Conservation (phyloP, 1,139 yeast species). For the Saccharomyces hybrid region DNA sequence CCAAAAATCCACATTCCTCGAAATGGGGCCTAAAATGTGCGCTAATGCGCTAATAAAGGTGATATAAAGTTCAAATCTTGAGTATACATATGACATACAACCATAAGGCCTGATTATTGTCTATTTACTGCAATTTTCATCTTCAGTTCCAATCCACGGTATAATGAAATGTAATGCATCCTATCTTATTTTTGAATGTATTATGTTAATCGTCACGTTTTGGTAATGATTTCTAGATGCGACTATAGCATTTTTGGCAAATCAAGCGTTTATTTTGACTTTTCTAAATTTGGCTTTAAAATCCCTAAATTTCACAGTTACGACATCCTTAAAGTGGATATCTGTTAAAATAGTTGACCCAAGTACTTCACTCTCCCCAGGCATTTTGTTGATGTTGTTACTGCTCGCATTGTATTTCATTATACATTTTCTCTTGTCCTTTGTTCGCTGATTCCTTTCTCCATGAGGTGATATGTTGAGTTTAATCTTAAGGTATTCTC, state of each 20-base stretch:
- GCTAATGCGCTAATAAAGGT: background rate
- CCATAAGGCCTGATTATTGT: background rate
- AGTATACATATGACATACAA: background rate
- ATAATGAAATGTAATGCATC: background rate
- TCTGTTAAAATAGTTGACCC: background rate
- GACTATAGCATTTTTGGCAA: background rate
- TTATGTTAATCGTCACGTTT: background rate
- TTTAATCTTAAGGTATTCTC: background rate
- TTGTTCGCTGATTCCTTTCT: background rate
- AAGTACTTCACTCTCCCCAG: background rate
- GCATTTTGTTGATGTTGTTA: background rate
- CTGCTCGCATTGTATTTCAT: background rate
- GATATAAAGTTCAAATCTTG: background rate
- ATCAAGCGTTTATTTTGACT: background rate
- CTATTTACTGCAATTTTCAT: background rate
- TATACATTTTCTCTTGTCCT: background rate
- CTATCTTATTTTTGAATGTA: background rate
- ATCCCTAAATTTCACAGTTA: background rate
- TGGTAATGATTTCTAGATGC: background rate
- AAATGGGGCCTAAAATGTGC: too few relatives aligned
- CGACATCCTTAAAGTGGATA: background rate
- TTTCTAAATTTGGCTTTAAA: background rate
- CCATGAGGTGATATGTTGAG: background rate
- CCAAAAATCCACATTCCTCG: conserved; percentile 21
- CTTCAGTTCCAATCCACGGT: background rate